Percentiles rank a stretch among this genome's conserved stretches.
phyloP scores from a whole-genome alignment of 805 yeast genomes.

The Saccharomycopsis microspora region DNA sequence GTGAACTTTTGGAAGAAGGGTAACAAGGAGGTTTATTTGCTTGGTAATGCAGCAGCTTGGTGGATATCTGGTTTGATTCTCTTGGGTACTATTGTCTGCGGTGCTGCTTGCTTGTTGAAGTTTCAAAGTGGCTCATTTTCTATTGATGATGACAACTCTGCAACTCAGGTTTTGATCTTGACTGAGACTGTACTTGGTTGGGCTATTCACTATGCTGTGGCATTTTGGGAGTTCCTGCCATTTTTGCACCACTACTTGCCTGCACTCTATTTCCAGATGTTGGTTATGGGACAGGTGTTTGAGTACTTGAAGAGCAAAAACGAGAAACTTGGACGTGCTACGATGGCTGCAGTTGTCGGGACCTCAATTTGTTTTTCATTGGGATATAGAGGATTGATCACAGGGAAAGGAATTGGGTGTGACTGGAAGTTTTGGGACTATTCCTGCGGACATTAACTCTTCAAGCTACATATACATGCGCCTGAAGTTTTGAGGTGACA shows the following conservation, averaged over 20 bases:
- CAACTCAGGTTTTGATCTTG: constrained; percentile 52
- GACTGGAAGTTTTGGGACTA: too few relatives aligned
- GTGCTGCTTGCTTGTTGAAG: constrained; percentile 43
- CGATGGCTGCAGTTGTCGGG: too few relatives aligned
- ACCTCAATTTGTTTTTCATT: too few relatives aligned
- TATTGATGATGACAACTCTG: constrained; percentile 15
- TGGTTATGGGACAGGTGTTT: constrained; percentile 50
- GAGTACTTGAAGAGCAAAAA: constrained; percentile 21
- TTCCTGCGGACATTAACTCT: too few relatives aligned
- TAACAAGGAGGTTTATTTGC: constrained; percentile 46
- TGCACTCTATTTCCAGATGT: constrained; percentile 65
- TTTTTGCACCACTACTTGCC: constrained; percentile 81
- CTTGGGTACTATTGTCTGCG: constrained; percentile 33
- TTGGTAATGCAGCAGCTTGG: constrained; percentile 62
- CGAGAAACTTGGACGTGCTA: too few relatives aligned
- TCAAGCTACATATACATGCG: too few relatives aligned
- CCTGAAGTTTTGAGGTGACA: too few relatives aligned
- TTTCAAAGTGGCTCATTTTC: constrained; percentile 70
- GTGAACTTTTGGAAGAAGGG: constrained; percentile 69
- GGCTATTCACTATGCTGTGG: constrained; percentile 68
- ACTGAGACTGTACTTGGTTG: constrained; percentile 73
- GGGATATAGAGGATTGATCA: too few relatives aligned
- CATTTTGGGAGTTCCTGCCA: constrained; percentile 74
- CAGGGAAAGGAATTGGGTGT: too few relatives aligned
- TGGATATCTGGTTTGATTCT: constrained; percentile 61